Percentiles rank a stretch among this genome's conserved stretches.
Evolutionary conservation across 1,139 yeast species (phyloP).

Genomic region (Suhomyces guaymorum): DNA sequence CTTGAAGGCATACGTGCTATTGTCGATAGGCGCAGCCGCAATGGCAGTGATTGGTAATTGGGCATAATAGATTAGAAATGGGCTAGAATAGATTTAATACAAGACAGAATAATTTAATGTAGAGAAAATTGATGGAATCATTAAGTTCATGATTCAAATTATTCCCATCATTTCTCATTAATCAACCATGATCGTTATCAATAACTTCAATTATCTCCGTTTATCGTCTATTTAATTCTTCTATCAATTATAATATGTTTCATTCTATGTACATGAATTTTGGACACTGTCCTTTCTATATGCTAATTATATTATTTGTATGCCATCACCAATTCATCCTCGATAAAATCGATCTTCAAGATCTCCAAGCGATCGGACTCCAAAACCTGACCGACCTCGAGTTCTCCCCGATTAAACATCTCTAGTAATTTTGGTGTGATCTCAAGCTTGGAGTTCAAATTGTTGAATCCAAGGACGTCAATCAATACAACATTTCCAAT

Average conservation of each 20-base stretch:
- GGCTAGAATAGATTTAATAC: neutral
- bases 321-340: constrained; percentile 31
- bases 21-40: constrained; percentile 21
- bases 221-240: too few species aligned
- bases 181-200: too few species aligned
- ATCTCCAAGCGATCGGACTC: constrained; percentile 22
- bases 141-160: neutral
- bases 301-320: too few species aligned
- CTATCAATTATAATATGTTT: too few species aligned
- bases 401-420: constrained; percentile 21
- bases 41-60: constrained; percentile 28
- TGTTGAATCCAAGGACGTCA: constrained; percentile 29
- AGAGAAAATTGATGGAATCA: neutral
- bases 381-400: constrained; percentile 28
- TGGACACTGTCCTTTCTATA: too few species aligned
- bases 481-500: constrained; percentile 27
- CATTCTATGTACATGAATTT: too few species aligned
- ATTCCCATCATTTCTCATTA: too few species aligned
- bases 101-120: neutral
- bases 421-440: constrained; percentile 22
- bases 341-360: constrained; percentile 34
- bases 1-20: constrained; percentile 26
- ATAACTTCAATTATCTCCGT: too few species aligned
- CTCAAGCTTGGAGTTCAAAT: constrained; percentile 27
- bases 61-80: constrained; percentile 17